Evolutionary conservation across 75 land plant species (phyloP).

Genomic region (Ceratopteris richardii): DNA sequence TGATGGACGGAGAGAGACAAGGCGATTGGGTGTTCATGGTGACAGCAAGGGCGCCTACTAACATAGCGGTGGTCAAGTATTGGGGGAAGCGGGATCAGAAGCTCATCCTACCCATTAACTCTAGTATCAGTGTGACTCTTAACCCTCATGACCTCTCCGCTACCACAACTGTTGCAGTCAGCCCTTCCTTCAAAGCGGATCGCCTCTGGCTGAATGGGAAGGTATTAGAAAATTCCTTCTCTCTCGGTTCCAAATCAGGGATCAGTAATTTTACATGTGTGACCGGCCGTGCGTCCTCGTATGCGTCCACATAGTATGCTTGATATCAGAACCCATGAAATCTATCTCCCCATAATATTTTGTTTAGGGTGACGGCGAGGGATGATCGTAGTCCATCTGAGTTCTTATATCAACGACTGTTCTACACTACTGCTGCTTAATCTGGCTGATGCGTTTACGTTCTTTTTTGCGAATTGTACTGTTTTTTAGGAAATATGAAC

Average conservation of each 20-base stretch:
- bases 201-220: slow-evolving; percentile 99
- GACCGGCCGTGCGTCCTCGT: no score
- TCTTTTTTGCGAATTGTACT: no score
- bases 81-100: slow-evolving; percentile 97
- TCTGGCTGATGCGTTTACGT: no score
- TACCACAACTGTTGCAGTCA: slow-evolving; percentile 95
- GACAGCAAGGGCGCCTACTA: slow-evolving; percentile 47
- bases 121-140: slow-evolving; percentile 93
- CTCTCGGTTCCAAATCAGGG: no score
- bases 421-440: no score
- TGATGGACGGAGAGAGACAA: slow-evolving; percentile 1
- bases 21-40: slow-evolving; percentile 24
- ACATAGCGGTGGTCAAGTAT: slow-evolving; percentile 70
- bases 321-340: no score
- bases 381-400: no score
- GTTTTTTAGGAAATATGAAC: not conserved
- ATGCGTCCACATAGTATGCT: no score
- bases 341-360: no score
- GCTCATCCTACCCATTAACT: slow-evolving; percentile 86
- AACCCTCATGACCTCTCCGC: slow-evolving; percentile 86
- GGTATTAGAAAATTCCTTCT: slow-evolving; percentile 38
- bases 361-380: no score
- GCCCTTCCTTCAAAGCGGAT: slow-evolving; percentile 65
- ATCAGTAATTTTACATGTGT: no score
- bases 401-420: no score